Percentiles rank a stretch among this genome's conserved stretches.
phyloP scores from a whole-genome alignment of 345 rosid species.

The Eucalyptus sideroxylon region DNA sequence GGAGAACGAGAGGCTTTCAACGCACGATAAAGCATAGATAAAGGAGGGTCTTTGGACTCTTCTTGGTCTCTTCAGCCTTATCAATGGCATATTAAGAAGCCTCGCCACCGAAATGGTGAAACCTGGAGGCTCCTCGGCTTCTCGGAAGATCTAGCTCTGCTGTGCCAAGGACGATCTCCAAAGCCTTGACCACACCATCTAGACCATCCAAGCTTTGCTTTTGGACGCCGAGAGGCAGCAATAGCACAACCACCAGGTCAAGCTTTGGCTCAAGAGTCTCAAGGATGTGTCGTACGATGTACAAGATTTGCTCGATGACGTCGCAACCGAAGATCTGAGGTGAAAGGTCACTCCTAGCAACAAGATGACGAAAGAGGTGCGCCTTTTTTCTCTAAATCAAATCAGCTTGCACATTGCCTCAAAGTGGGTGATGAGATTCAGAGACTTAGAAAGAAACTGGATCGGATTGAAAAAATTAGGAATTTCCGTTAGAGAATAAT shows the following conservation, averaged over 20 bases:
- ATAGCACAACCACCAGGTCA: neutral
- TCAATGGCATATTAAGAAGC: neutral
- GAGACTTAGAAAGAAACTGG: neutral
- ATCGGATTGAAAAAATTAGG: neutral
- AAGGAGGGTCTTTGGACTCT: too few relatives aligned
- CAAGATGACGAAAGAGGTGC: neutral
- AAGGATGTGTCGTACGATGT: neutral
- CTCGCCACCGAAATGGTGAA: neutral
- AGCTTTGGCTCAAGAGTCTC: neutral
- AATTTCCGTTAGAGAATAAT: too few relatives aligned
- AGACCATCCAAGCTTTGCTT: neutral
- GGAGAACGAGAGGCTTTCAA: too few relatives aligned
- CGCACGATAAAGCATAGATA: too few relatives aligned
- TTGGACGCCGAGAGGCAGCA: slow-evolving; percentile 6
- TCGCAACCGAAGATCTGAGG: neutral
- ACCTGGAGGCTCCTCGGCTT: neutral
- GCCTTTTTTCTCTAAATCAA: neutral
- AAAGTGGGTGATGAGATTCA: neutral
- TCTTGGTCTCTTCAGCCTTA: neutral
- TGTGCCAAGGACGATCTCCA: neutral
- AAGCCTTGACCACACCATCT: neutral
- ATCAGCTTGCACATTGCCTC: neutral
- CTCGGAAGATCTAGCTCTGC: neutral
- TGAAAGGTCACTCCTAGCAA: neutral
- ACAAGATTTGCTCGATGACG: slow-evolving; percentile 3